Evolutionary conservation across 225 moss, liverwort and hornwort genomes (phyloP), one percentile per base, ranked within the genome.

Genomic region (Neckera pumila): DNA sequence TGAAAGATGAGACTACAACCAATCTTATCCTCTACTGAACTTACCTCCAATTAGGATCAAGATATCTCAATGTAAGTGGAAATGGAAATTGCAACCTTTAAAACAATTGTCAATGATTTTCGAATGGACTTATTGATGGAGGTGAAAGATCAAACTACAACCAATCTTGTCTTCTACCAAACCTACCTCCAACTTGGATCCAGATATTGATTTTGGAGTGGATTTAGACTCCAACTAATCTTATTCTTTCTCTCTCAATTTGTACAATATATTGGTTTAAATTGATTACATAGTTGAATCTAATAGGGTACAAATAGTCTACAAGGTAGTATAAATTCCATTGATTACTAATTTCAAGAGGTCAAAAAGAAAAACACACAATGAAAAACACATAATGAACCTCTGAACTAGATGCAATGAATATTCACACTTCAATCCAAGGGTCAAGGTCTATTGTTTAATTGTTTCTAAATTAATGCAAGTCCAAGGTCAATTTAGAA

Each of bases 81-180:
- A 15, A 51, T 66, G 11, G 20, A 66, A 7, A 66, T n/a, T n/a
- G 12, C 8, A 5, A 43, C 27, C 42, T 42, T 43, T 71, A 3
- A 71, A 26, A 40, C 1, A 26, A 0, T 40, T 40, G 6, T 22
- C 1, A 0, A 12, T 3, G 23, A 40, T 70, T 14, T 0, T 14
- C 1, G 1, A 40, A 2, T 38, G 3, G 5, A 25, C 8, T 42
- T 40, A 1, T 26, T 71, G 26, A 42, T 17, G 10, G 27, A 72
- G 5, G 28, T 43, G 16, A 72, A 72, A 72, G 16, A 28, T 43
- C 3, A 28, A 6, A 72, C 5, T 72, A 27, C 16, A 43, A 72
- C 7, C 47, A 47, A 47, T 47, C 47, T 47, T 47, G 10, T 47
- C 47, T 10, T 47, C 47, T 47, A 47, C 47, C 10, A 10, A 47